Evolutionary conservation across 2,329 filamentous ascomycete genomes (phyloP), one percentile per base, ranked within the genome.

Genomic region (Fusarium nurragi): DNA sequence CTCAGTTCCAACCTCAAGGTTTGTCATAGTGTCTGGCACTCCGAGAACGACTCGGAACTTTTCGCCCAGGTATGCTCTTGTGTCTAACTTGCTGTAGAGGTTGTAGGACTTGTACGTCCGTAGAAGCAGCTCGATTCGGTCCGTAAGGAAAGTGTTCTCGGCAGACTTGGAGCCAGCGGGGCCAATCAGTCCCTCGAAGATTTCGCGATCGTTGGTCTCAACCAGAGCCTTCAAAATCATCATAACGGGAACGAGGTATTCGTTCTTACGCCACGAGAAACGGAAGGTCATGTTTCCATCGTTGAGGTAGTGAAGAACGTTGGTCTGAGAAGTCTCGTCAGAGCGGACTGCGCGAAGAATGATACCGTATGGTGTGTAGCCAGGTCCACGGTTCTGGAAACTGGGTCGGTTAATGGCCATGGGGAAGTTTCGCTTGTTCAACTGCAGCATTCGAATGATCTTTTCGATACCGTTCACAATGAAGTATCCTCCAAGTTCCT

Each of bases 391-490:
- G 72, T 92, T 94, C 65, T 87, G 86, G 80, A 98, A 99, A 69
- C 94, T 97, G 45, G 90, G 89, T 75, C 95, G 91, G 70, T 92
- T 87, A 76, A 98, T 97, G 43, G 94, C 94, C 87, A 97, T 91
- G 47, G 95, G 94, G 74, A 93, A 97, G 77, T 99, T 99, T 73
- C 95, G 86, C 77, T 92, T 88, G 75, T 93, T 93, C 63, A 98
- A 87, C 65, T 97, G 89, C 64, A 99, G 84, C 82, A 98, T 88
- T 74, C 95, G 92, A 71, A 98, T 93, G 56, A 98, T 87, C 81
- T 97, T 98, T 78, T 99, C 95, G 73, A 94, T 97, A 67, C 95
- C 95, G 76, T 99, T 99, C 73, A 99, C 91, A 72, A 99, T 88
- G 75, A 98, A 99, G 77, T 98, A 99, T 40, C 95, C 95, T 34